phyloP scores from a whole-genome alignment of 345 rosid genomes.

The Salix arbutifolia region DNA sequence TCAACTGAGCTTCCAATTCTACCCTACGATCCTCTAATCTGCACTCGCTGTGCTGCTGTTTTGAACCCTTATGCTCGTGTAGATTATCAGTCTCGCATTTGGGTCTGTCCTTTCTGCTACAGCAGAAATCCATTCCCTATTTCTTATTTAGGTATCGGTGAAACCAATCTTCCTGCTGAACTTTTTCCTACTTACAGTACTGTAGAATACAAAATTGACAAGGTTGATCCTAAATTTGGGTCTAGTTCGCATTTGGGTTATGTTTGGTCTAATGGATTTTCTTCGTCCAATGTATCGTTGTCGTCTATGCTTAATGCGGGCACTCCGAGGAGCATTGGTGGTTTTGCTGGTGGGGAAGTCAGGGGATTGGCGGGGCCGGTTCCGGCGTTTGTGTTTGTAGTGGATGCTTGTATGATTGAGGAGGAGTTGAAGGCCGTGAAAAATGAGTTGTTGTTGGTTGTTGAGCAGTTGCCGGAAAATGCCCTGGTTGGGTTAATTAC shows the following conservation, averaged over 20 bases:
- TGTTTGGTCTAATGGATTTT: constrained; percentile 20
- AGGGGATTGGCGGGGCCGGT: constrained; percentile 34
- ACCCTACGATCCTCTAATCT: constrained; percentile 73
- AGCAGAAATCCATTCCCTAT: constrained; percentile 62
- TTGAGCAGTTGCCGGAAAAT: constrained; percentile 81
- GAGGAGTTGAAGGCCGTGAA: constrained; percentile 71
- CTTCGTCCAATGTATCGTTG: constrained; percentile 46
- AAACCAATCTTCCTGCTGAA: constrained; percentile 89
- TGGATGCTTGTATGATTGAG: constrained; percentile 63
- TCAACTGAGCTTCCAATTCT: constrained; percentile 83
- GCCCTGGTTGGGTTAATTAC: constrained; percentile 64
- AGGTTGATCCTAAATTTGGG: constrained; percentile 7
- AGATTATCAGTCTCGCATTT: constrained; percentile 78
- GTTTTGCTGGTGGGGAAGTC: constrained; percentile 24
- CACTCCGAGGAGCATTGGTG: constrained; percentile 27
- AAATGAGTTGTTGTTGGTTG: constrained; percentile 61
- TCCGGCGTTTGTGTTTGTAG: constrained; percentile 85
- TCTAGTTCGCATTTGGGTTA: constrained; percentile 14
- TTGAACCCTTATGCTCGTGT: constrained; percentile 91
- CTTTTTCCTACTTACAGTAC: constrained; percentile 91
- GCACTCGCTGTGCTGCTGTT: constrained; percentile 63
- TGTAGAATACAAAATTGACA: constrained; percentile 51
- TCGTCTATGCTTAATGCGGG: constrained; percentile 40
- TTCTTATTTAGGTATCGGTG: constrained; percentile 69
- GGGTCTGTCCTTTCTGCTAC: constrained; percentile 83